Base-by-base conservation (phyloP, 257 asterid genomes). In the Lantana camara region DNA sequence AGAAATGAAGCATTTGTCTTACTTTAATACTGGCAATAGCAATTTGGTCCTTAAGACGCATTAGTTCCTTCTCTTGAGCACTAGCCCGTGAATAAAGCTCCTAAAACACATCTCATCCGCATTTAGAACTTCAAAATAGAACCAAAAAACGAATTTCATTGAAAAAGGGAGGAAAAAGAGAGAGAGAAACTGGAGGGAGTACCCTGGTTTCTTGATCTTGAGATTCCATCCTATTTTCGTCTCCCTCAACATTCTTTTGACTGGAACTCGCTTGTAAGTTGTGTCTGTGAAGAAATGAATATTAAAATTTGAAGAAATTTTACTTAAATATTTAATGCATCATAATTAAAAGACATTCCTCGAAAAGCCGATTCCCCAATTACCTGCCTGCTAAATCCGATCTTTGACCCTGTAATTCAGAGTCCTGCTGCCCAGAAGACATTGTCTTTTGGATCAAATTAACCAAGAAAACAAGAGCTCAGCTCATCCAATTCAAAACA, bases 1-100 rank as follows among this genome's bases (percentile, higher is more conserved):
- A 35, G 9, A 1, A 35, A 35, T 35, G 7, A 35, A 46, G 35
- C 68, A 67, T 45, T 69, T 3, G 66, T 47, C 81, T 73, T 83
- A 93, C 99, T 82, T 67, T 82, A 64, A 88, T 75, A 77, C 96
- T 90, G 37, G 99, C 95, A 74, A 64, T 78, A 68, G 94, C 88
- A 81, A 91, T 83, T 75, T 84, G 91, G 75, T 85, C 91, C 44
- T 83, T 82, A 66, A 91, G 96, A 77, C 64, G 16, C 76, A 64
- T 64, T 65, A 91, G 88, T 77, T 91, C 96, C 67, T 81, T 77
- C 78, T 84, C 83, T 71, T 82, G 87, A 69, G 82, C 87, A 66
- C 85, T 84, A 57, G 76, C 82, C 67, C 73, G 79, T 53, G 88
- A 86, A 75, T 66, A 50, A 34, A 88, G 95, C 66, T 80, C 95